Evolutionary conservation across 176 grass and related monocot genomes (phyloP).

Genomic region (Poa pratensis): DNA sequence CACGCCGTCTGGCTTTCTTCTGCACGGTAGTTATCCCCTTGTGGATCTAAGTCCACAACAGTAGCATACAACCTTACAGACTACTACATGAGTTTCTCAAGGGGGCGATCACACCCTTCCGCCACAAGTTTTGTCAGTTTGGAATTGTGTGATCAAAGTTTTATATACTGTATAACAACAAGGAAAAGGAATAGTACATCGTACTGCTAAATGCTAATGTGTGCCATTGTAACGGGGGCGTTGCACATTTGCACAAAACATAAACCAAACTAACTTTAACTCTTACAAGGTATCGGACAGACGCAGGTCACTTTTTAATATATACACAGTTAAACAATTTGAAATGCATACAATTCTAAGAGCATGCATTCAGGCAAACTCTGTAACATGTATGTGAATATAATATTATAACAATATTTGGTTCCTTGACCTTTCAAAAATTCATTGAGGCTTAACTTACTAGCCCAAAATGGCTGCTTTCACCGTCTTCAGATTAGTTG

Average conservation of each 20-base stretch:
- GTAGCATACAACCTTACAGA: neutral
- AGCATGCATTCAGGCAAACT: neutral
- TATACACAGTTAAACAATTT: neutral
- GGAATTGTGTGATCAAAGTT: neutral
- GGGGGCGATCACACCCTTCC: neutral
- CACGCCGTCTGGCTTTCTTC: too few relatives aligned
- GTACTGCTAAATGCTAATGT: neutral
- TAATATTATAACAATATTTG: neutral
- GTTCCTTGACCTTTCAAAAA: neutral
- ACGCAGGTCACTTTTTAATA: neutral
- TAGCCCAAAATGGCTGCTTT: constrained; percentile 3
- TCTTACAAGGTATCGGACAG: neutral
- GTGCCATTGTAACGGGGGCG: neutral
- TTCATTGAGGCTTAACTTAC: neutral
- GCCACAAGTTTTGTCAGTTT: neutral
- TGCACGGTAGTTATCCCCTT: too few relatives aligned
- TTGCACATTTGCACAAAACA: neutral
- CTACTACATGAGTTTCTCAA: neutral
- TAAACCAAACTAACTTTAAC: neutral
- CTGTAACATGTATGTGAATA: constrained; percentile 8
- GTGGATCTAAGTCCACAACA: too few relatives aligned
- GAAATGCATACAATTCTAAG: neutral
- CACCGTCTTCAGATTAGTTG: neutral
- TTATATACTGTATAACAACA: neutral
- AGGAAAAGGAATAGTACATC: neutral